Evolutionary conservation across 1,284 basidiomycete genomes (phyloP), one percentile per base, ranked within the genome.

Genomic region (Moniliella sp.): DNA sequence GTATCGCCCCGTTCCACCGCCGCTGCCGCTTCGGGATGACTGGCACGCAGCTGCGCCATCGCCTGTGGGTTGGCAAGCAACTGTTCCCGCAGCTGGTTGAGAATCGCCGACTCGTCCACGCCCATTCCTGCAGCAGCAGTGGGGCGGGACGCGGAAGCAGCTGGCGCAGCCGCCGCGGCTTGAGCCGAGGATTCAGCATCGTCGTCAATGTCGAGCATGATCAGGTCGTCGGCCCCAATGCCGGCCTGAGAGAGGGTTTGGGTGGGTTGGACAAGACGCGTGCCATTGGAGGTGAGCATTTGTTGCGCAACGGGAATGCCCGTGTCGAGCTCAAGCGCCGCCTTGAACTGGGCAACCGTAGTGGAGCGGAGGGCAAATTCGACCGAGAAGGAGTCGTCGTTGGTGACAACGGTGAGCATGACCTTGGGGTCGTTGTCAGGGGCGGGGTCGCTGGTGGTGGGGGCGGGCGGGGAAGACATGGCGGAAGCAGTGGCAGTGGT

Each of bases 1-100:
- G 42, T 29, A 5, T 35, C 35, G 15, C 27, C 14, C 11, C 8
- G 5, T 10, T 32, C 40, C 5, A 25, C 31, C 2, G 44, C 46
- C 2, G 42, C 41, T 16, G 48, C 45, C 4, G 47, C 30, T 4
- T 37, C 31, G 3, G 48, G 52, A 11, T 51, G 45, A 33, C 37
- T 40, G 30, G 27, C 25, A 34, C 69, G 73, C 8, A 94, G 59
- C 52, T 81, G 72, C 3, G 65, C 60, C 74, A 93, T 77, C 18
- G 91, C 62, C 0, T 66, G 51, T 0, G 82, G 80, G 61, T 93
- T 73, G 2, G 80, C 77, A 10, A 93, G 66, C 11, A 88, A 59
- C 48, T 86, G 83, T 15, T 83, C 64, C 7, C 86, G 71, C 73
- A 86, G 79, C 67, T 77, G 75, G 61, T 94, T 88, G 15, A 78